Percentiles rank a stretch among this genome's conserved stretches.
phyloP scores from a whole-genome alignment of 2,329 filamentous ascomycete genomes.

The Pseudocercospora fijiensis region DNA sequence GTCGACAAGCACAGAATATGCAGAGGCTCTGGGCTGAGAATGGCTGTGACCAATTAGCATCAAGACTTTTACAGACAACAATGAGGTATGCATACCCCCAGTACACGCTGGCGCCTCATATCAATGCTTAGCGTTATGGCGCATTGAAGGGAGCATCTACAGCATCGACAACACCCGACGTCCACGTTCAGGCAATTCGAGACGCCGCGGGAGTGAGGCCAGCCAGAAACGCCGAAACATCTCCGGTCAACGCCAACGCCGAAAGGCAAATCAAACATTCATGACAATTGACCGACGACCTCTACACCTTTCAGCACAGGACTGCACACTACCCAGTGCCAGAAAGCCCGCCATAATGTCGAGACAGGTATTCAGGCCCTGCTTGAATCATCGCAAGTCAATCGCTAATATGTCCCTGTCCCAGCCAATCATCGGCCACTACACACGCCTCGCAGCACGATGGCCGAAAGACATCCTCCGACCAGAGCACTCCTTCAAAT shows the following conservation, averaged over 20 bases:
- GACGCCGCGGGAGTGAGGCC: constrained; percentile 3
- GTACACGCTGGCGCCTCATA: constrained; percentile 34
- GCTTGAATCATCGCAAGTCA: neutral
- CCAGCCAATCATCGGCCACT: constrained; percentile 46
- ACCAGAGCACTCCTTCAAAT: constrained; percentile 48
- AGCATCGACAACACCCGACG: too few relatives aligned
- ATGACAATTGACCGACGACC: constrained; percentile 4
- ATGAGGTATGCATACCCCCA: constrained; percentile 25
- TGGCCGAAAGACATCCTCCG: constrained; percentile 54
- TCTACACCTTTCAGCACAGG: neutral
- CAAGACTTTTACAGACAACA: too few relatives aligned
- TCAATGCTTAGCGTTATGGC: too few relatives aligned
- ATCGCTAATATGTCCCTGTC: neutral
- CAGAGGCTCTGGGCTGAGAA: constrained; percentile 36
- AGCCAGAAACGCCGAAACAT: neutral
- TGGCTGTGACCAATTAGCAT: constrained; percentile 25
- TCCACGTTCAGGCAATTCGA: neutral
- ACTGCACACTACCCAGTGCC: neutral
- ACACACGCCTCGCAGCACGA: constrained; percentile 49
- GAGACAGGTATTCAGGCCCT: constrained; percentile 23
- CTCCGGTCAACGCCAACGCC: too few relatives aligned
- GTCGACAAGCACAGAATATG: constrained; percentile 37
- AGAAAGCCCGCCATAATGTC: constrained; percentile 25
- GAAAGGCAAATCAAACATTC: constrained; percentile 3
- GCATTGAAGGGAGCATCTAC: neutral